Percentiles rank a stretch among this genome's conserved stretches.
Evolutionary conservation across 2,329 filamentous ascomycete genomes (phyloP).

Genomic region (Incumbomyces lentus): DNA sequence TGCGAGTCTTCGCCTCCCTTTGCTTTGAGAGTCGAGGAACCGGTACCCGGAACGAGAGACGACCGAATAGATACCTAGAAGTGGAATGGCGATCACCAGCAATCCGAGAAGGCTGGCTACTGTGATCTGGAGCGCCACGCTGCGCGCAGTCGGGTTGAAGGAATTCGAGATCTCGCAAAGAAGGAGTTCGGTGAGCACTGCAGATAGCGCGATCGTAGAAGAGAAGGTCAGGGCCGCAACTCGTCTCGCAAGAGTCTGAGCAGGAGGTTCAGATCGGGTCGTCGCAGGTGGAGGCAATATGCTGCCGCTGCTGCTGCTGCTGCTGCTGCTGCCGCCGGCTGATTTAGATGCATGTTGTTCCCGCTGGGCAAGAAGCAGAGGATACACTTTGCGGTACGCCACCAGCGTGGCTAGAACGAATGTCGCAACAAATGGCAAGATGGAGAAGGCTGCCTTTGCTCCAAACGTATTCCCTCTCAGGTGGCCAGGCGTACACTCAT

Average conservation of each 20-base stretch:
- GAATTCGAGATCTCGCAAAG: slow-evolving; percentile 74
- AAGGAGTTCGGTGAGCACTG: slow-evolving; percentile 69
- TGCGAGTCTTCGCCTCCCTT: slow-evolving; percentile 48
- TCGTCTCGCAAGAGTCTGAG: slow-evolving; percentile 19
- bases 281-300: slow-evolving; percentile 14
- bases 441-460: slow-evolving; percentile 42
- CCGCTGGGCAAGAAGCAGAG: slow-evolving; percentile 40
- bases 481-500: slow-evolving; percentile 22
- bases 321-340: slow-evolving; percentile 1
- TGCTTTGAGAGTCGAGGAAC: slow-evolving; percentile 46
- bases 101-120: slow-evolving; percentile 62
- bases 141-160: slow-evolving; percentile 56
- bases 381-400: slow-evolving; percentile 60
- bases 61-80: slow-evolving; percentile 64
- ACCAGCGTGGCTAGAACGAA: slow-evolving; percentile 54
- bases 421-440: slow-evolving; percentile 58
- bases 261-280: slow-evolving; percentile 20
- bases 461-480: slow-evolving; percentile 12
- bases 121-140: slow-evolving; percentile 56
- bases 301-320: slow-evolving; percentile 5
- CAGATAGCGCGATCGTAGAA: slow-evolving; percentile 63
- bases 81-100: slow-evolving; percentile 64
- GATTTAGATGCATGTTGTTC: slow-evolving; percentile 27
- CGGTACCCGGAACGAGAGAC: slow-evolving; percentile 48
- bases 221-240: slow-evolving; percentile 59